Percentiles rank a stretch among this genome's conserved stretches.
Evolutionary conservation across 1,284 basidiomycete species (phyloP).

Genomic region (Leccinum angustisporum): DNA sequence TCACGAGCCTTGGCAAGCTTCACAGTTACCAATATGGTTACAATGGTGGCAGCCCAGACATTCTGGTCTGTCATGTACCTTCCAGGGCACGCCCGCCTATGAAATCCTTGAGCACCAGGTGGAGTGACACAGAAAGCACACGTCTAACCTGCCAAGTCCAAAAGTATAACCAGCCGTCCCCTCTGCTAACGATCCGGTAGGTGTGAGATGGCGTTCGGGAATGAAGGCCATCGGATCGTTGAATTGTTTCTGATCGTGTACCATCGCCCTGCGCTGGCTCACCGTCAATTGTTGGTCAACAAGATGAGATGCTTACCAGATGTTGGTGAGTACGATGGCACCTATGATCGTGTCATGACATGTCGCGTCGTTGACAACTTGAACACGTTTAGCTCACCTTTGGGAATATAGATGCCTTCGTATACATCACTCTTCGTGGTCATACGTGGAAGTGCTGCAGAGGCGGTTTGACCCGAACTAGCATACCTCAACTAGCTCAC

Average conservation of each 20-base stretch:
- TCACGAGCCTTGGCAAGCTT: slow-evolving; percentile 21
- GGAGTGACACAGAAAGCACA: not conserved
- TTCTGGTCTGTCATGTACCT: slow-evolving; percentile 25
- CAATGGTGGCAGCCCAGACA: slow-evolving; percentile 25
- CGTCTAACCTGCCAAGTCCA: slow-evolving; percentile 29
- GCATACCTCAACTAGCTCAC: not conserved
- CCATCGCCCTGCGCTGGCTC: slow-evolving; percentile 22
- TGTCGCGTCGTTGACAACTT: not conserved
- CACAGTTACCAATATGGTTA: slow-evolving; percentile 22
- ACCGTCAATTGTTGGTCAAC: not conserved
- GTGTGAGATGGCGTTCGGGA: slow-evolving; percentile 30
- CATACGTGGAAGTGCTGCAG: slow-evolving; percentile 29
- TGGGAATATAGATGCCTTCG: slow-evolving; percentile 33
- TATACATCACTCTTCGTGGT: slow-evolving; percentile 29
- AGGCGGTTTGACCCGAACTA: not conserved
- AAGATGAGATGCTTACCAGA: slow-evolving; percentile 23
- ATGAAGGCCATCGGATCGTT: slow-evolving; percentile 24
- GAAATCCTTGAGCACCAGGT: not conserved
- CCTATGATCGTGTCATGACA: slow-evolving; percentile 12
- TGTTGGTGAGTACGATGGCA: slow-evolving; percentile 24
- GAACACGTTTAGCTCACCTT: slow-evolving; percentile 21
- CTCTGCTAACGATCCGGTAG: slow-evolving; percentile 12
- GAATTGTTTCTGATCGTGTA: slow-evolving; percentile 22
- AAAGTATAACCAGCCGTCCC: slow-evolving; percentile 8
- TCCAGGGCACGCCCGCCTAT: slow-evolving; percentile 29